phyloP scores from a whole-genome alignment of 192 early-diverging fungal genomes.

The Chytriomyces hyalinus region DNA sequence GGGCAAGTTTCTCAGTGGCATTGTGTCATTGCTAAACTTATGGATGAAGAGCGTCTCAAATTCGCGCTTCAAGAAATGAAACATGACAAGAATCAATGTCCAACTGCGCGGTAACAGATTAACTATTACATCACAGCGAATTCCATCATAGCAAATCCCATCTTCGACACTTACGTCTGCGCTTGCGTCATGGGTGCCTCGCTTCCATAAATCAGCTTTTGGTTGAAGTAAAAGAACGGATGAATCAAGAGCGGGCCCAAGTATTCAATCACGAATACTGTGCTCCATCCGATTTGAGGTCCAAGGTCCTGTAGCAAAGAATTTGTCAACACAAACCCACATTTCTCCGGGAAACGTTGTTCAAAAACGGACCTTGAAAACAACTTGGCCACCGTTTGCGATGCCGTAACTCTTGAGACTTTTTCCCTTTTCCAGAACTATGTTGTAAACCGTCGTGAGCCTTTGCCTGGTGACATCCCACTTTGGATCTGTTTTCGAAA shows the following conservation, averaged over 20 bases:
- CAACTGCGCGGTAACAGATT: neutral
- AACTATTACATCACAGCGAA: no score
- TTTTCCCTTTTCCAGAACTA: slow-evolving; percentile 57
- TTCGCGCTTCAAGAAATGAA: slow-evolving; percentile 93
- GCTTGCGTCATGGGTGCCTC: slow-evolving; percentile 68
- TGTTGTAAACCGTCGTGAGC: slow-evolving; percentile 69
- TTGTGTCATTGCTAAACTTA: slow-evolving; percentile 90
- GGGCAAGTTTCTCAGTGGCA: slow-evolving; percentile 91
- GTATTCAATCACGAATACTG: slow-evolving; percentile 94
- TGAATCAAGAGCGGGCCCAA: slow-evolving; percentile 88
- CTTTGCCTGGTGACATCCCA: slow-evolving; percentile 82
- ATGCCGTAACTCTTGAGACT: slow-evolving; percentile 67
- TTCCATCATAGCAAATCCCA: no score
- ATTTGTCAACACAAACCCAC: neutral
- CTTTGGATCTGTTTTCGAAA: slow-evolving; percentile 56
- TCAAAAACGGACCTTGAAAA: slow-evolving; percentile 11
- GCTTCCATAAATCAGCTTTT: slow-evolving; percentile 69
- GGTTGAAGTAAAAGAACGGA: slow-evolving; percentile 81
- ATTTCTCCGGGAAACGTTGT: slow-evolving; percentile 2
- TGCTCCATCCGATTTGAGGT: slow-evolving; percentile 92
- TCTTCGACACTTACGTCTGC: slow-evolving; percentile 54
- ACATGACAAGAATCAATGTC: slow-evolving; percentile 52
- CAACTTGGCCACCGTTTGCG: slow-evolving; percentile 64
- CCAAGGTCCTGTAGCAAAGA: slow-evolving; percentile 45
- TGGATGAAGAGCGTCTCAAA: slow-evolving; percentile 92